These are phyloP conservation scores for Alopecurus myosuroides DNA, from an alignment of 176 grass and related monocot species.

Conservation along the genomic window DNA sequence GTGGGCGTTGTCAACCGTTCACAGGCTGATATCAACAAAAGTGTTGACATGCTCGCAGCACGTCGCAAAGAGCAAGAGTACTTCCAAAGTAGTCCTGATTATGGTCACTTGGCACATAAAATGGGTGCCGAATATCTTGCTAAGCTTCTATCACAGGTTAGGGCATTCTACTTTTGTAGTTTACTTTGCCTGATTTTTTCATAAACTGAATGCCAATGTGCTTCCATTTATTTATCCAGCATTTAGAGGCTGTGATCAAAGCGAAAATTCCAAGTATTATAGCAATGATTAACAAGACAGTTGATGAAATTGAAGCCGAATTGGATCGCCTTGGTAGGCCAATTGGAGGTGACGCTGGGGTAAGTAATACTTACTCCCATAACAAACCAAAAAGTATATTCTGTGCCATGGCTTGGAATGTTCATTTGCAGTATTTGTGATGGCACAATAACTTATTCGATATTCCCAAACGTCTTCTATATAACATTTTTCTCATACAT, in stretches of 20 bases:
- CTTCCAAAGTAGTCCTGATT: slow-evolving; percentile 93
- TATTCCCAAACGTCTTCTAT: not conserved
- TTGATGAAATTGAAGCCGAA: slow-evolving; percentile 98
- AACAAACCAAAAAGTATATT: not conserved
- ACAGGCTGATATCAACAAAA: slow-evolving; percentile 99
- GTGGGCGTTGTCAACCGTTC: slow-evolving; percentile 98
- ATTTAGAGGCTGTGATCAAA: slow-evolving; percentile 93
- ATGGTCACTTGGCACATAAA: slow-evolving; percentile 94
- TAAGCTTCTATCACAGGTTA: slow-evolving; percentile 94
- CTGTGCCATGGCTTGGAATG: slow-evolving; percentile 2
- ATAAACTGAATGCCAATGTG: slow-evolving; percentile 11
- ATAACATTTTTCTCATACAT: not conserved
- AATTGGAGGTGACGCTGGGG: slow-evolving; percentile 90
- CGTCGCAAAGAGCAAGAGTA: slow-evolving; percentile 88
- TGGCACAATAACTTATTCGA: not conserved
- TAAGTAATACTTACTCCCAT: slow-evolving; percentile 34
- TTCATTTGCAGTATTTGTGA: not conserved
- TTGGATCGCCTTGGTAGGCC: slow-evolving; percentile 91
- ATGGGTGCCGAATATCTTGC: slow-evolving; percentile 99
- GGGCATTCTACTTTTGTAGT: not conserved
- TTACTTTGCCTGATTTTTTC: not conserved
- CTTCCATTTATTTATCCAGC: slow-evolving; percentile 47
- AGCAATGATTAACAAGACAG: slow-evolving; percentile 96
- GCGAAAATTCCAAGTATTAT: slow-evolving; percentile 95
- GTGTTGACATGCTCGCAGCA: slow-evolving; percentile 95